phyloP scores from a whole-genome alignment of 495 filamentous ascomycete species.

The Baudoinia panamericana region DNA sequence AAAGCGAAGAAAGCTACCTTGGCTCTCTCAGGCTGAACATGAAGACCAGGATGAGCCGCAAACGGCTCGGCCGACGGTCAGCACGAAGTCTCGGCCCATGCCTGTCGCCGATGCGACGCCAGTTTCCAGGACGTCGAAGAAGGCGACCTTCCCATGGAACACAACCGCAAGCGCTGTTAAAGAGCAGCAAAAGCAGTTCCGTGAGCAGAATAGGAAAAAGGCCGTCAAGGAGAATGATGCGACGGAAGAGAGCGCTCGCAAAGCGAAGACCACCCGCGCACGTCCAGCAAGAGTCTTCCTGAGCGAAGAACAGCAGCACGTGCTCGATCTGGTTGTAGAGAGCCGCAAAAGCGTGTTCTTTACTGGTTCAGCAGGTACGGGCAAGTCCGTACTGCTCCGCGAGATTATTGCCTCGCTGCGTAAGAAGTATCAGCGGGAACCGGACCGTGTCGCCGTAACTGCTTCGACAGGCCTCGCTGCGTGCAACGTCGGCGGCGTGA shows the following conservation, averaged over 20 bases:
- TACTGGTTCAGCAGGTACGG: conserved; percentile 93
- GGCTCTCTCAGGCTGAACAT: conserved; percentile 31
- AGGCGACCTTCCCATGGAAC: conserved; percentile 50
- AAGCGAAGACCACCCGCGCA: conserved; percentile 28
- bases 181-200: conserved; percentile 63
- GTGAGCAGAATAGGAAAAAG: conserved; percentile 53
- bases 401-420: conserved; percentile 74
- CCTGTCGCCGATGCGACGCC: conserved; percentile 24
- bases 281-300: conserved; percentile 49
- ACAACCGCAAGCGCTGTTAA: conserved; percentile 69
- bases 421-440: conserved; percentile 56
- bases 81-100: conserved; percentile 16
- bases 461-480: conserved; percentile 92
- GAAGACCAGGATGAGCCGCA: conserved; percentile 18
- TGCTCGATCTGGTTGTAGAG: conserved; percentile 67
- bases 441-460: conserved; percentile 78
- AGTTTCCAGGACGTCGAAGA: conserved; percentile 28
- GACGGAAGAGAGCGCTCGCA: conserved; percentile 21
- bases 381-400: conserved; percentile 90
- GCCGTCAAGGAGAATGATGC: conserved; percentile 34
- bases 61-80: not conserved
- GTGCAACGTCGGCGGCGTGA: conserved; percentile 92
- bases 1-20: conserved; percentile 45
- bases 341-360: conserved; percentile 85
- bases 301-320: conserved; percentile 72